Percentiles rank a stretch among this genome's conserved stretches.
phyloP scores from a whole-genome alignment of 2,329 filamentous ascomycete genomes.

The Aspergillus thermomutatus region DNA sequence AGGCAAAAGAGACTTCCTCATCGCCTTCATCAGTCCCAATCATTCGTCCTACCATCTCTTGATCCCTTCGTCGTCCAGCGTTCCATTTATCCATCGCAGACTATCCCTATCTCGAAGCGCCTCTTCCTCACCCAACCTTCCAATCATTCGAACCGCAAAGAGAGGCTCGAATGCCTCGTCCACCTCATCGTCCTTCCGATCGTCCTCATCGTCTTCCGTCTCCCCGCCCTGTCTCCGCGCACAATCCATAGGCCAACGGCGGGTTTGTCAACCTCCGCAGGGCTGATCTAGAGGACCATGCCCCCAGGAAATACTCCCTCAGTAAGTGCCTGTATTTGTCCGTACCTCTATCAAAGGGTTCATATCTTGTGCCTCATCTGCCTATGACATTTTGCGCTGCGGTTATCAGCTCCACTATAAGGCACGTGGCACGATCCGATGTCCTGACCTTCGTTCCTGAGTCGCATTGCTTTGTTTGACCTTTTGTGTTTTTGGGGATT shows the following conservation, averaged over 20 bases:
- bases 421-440: not conserved
- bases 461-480: not conserved
- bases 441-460: slow-evolving; percentile 8
- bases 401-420: not conserved
- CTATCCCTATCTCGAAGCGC: not conserved
- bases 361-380: not conserved
- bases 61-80: not conserved
- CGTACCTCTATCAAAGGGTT: not conserved
- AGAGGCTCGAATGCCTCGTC: not conserved
- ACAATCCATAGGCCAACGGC: not conserved
- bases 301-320: slow-evolving; percentile 44
- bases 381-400: not conserved
- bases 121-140: not conserved
- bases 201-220: not conserved
- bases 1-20: not conserved
- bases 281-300: slow-evolving; percentile 25
- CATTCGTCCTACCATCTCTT: not conserved
- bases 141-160: not conserved
- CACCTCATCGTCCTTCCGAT: not conserved
- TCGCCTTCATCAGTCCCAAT: not conserved
- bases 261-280: slow-evolving; percentile 1
- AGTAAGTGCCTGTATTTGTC: slow-evolving; percentile 29
- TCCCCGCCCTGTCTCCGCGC: not conserved
- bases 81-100: not conserved
- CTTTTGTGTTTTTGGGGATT: slow-evolving; percentile 3